phyloP scores from a whole-genome alignment of 805 yeast genomes.

The Sungouiozyma ichnusensis region DNA sequence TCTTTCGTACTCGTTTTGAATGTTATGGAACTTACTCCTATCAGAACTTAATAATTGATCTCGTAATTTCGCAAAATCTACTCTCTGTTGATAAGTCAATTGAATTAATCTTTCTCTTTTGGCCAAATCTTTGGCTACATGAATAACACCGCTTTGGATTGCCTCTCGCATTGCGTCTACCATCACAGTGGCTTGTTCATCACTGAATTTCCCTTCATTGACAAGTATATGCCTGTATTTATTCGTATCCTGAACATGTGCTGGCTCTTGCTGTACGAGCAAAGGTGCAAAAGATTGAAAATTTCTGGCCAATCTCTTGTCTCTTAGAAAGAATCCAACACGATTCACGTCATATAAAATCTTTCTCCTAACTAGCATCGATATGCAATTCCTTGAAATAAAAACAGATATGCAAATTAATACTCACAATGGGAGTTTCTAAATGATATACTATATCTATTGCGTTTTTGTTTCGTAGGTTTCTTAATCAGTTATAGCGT shows the following conservation, averaged over 20 bases:
- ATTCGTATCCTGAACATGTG: constrained; percentile 60
- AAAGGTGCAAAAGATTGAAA: constrained; percentile 5
- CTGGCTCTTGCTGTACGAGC: constrained; percentile 15
- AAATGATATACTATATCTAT: too few species aligned
- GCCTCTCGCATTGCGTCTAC: constrained; percentile 64
- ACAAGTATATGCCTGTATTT: constrained; percentile 52
- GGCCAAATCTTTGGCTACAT: constrained; percentile 69
- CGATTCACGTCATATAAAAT: background rate
- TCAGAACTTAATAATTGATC: constrained; percentile 88
- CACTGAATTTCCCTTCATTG: constrained; percentile 59
- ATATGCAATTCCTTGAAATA: too few species aligned
- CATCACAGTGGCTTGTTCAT: constrained; percentile 70
- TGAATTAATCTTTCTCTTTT: constrained; percentile 74
- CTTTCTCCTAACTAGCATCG: background rate
- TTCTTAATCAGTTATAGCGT: too few species aligned
- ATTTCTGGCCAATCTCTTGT: constrained; percentile 2
- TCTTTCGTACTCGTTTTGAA: constrained; percentile 81
- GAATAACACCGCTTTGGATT: constrained; percentile 67
- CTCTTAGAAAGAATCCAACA: background rate
- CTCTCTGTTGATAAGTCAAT: constrained; percentile 89
- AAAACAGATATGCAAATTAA: too few species aligned
- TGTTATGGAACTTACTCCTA: constrained; percentile 68
- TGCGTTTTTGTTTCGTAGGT: too few species aligned
- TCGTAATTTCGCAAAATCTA: constrained; percentile 88
- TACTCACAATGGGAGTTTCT: too few species aligned